A percentile compares a stretch with the other conserved stretches of the same genome.
Conservation (phyloP, 1,284 basidiomycete genomes). For the Grifola frondosa region DNA sequence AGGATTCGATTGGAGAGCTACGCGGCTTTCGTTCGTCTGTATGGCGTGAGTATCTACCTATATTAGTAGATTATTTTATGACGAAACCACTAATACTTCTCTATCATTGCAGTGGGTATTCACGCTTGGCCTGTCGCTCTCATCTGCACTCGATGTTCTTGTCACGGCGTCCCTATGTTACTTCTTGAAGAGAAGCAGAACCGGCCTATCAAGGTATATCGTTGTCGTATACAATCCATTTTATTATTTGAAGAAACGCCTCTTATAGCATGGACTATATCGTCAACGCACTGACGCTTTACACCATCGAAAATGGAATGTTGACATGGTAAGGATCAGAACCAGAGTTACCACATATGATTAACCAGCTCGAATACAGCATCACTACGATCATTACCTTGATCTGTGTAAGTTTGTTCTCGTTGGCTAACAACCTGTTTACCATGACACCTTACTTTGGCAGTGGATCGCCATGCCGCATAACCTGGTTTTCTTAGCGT, state of each 20-base stretch:
- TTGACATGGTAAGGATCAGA: conserved; percentile 22
- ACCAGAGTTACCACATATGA: neutral
- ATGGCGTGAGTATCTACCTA: conserved; percentile 9
- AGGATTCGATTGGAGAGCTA: conserved; percentile 16
- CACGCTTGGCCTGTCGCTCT: conserved; percentile 23
- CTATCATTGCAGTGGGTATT: conserved; percentile 16
- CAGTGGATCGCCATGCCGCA: conserved; percentile 25
- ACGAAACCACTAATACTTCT: neutral
- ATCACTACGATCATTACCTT: conserved; percentile 20
- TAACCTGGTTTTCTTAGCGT: conserved; percentile 24
- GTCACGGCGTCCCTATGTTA: conserved; percentile 21
- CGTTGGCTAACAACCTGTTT: neutral
- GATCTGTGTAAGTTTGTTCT: conserved; percentile 20
- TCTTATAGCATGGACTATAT: conserved; percentile 20
- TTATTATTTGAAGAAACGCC: no score
- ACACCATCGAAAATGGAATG: conserved; percentile 19
- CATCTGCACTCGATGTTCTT: conserved; percentile 20
- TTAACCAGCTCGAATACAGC: conserved; percentile 4
- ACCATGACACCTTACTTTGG: neutral
- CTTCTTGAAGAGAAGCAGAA: conserved; percentile 16
- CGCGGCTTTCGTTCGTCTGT: conserved; percentile 9
- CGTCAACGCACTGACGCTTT: conserved; percentile 20
- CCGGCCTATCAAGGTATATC: conserved; percentile 18
- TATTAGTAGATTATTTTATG: no score
- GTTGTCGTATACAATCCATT: neutral